A percentile compares a stretch with the other conserved stretches of the same genome.
Evolutionary conservation across 2,329 filamentous ascomycete genomes (phyloP).

Genomic region (Arthrobotrys musiformis): DNA sequence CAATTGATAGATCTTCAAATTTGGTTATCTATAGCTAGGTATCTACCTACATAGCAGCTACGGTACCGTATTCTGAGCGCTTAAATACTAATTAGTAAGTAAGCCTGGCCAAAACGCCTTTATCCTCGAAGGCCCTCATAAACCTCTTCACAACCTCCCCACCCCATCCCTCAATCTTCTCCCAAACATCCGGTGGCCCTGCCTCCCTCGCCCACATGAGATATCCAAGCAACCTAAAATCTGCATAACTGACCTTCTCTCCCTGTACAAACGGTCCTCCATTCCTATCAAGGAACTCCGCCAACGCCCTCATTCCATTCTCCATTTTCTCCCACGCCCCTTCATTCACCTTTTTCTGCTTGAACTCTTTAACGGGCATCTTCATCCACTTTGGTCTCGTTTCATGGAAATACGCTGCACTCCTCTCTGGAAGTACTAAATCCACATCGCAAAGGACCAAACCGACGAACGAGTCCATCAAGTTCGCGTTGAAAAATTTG

Average conservation of each 20-base stretch:
- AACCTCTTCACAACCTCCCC: slow-evolving; percentile 38
- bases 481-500: slow-evolving; percentile 1
- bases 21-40: no score
- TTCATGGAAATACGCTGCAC: slow-evolving; percentile 69
- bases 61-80: no score
- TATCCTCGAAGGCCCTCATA: slow-evolving; percentile 31
- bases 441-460: slow-evolving; percentile 62
- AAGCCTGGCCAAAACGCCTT: slow-evolving; percentile 2
- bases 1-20: no score
- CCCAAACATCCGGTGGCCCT: background rate
- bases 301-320: slow-evolving; percentile 60
- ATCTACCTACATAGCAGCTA: no score
- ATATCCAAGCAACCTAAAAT: slow-evolving; percentile 62
- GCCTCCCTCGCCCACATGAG: slow-evolving; percentile 39
- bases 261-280: slow-evolving; percentile 61
- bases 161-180: slow-evolving; percentile 36
- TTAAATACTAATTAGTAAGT: slow-evolving; percentile 10
- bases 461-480: slow-evolving; percentile 46
- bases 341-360: slow-evolving; percentile 63
- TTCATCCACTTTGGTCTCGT: slow-evolving; percentile 64
- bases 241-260: slow-evolving; percentile 63
- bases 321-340: slow-evolving; percentile 60
- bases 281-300: slow-evolving; percentile 61
- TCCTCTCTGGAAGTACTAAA: slow-evolving; percentile 68
- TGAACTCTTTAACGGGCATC: slow-evolving; percentile 66